Evolutionary conservation across 73 alveolate species (phyloP).

Genomic region (Uronychia binucleata): DNA sequence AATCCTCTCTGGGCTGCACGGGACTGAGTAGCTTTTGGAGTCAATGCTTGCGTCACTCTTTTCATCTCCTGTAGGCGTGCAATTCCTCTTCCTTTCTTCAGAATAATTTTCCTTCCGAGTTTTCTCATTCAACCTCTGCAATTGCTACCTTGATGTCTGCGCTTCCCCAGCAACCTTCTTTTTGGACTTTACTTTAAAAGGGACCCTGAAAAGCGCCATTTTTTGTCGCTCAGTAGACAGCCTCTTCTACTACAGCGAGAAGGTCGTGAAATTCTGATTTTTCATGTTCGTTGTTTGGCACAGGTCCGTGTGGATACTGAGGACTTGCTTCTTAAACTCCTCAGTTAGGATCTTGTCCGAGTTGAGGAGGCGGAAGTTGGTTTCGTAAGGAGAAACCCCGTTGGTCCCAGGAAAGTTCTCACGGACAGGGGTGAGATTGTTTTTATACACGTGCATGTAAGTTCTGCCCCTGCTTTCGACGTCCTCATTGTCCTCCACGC

Average conservation of each 20-base stretch:
- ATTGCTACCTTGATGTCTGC: too few relatives aligned
- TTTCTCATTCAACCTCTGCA: too few relatives aligned
- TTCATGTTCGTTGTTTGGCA: not conserved
- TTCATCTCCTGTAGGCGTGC: too few relatives aligned
- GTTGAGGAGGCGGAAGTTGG: not conserved
- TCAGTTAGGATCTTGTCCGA: not conserved
- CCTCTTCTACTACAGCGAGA: not conserved
- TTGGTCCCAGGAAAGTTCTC: not conserved
- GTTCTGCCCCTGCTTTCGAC: not conserved
- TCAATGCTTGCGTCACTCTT: too few relatives aligned
- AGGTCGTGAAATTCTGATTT: not conserved
- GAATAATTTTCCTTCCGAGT: too few relatives aligned
- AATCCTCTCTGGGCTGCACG: too few relatives aligned
- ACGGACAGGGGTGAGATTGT: not conserved
- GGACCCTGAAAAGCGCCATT: not conserved
- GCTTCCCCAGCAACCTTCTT: too few relatives aligned
- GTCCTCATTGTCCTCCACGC: not conserved
- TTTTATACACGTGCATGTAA: not conserved
- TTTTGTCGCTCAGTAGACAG: not conserved
- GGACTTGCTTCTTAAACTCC: not conserved
- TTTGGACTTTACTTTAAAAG: not conserved
- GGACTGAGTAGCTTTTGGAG: too few relatives aligned
- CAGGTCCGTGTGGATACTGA: not conserved
- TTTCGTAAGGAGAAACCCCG: not conserved
- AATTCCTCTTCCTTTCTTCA: too few relatives aligned